Evolutionary conservation across 1,139 yeast genomes (phyloP).

Genomic region (Geotrichum citri-aurantii): DNA sequence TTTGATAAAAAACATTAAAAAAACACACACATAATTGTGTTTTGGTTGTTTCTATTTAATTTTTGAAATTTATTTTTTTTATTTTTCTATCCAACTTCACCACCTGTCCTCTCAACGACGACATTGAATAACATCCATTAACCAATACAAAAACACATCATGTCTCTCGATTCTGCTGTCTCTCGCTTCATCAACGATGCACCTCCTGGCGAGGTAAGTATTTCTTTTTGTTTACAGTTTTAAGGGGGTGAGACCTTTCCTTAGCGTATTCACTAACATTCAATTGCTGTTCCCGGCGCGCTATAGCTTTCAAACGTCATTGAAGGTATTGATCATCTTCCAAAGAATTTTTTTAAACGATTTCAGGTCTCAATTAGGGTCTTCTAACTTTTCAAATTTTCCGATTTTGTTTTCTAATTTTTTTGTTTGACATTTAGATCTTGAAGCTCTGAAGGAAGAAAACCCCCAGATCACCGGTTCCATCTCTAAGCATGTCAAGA

Average conservation of each 20-base stretch:
- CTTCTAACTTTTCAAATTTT: neutral
- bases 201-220: conserved; percentile 48
- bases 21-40: neutral
- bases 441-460: conserved; percentile 36
- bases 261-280: neutral
- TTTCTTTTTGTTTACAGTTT: neutral
- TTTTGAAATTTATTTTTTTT: neutral
- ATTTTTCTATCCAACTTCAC: neutral
- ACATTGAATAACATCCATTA: too few species aligned
- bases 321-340: conserved; percentile 22
- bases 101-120: neutral
- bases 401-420: neutral
- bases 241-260: too few species aligned
- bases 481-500: conserved; percentile 37
- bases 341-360: neutral
- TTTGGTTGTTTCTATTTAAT: neutral
- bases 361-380: neutral
- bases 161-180: conserved; percentile 28
- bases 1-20: neutral
- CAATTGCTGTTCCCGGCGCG: conserved; percentile 22
- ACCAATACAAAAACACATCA: too few species aligned
- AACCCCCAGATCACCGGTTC: conserved; percentile 30
- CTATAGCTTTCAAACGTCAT: conserved; percentile 26
- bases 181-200: conserved; percentile 44
- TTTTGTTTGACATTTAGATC: conserved; percentile 22